These are phyloP conservation scores for Tolypocladium paradoxum DNA, from an alignment of 2,329 filamentous ascomycete species.

Conservation along the genomic window DNA sequence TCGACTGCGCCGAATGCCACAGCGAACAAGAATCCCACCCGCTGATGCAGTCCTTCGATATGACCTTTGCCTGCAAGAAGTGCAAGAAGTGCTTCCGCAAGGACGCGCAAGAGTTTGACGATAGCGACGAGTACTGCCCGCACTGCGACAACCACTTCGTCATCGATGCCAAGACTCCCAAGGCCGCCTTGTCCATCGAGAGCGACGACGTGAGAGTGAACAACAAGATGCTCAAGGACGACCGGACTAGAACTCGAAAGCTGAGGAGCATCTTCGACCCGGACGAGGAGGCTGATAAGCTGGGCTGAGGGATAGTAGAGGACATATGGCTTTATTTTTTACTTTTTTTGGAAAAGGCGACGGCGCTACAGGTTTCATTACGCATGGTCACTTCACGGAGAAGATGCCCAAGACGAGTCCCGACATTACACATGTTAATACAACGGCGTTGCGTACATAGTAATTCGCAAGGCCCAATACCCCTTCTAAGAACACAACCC, in stretches of 20 bases:
- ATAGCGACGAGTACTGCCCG: slow-evolving; percentile 96
- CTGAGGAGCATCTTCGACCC: slow-evolving; percentile 64
- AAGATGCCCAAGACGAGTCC: slow-evolving; percentile 11
- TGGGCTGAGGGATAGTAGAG: slow-evolving; percentile 47
- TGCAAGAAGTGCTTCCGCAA: slow-evolving; percentile 98
- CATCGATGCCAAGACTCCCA: slow-evolving; percentile 75
- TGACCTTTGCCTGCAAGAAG: slow-evolving; percentile 97
- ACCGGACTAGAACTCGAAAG: slow-evolving; percentile 54
- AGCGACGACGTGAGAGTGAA: slow-evolving; percentile 83
- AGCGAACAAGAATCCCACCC: slow-evolving; percentile 66
- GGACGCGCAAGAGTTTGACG: slow-evolving; percentile 83
- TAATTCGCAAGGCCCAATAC: slow-evolving; percentile 13
- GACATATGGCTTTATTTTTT: neutral
- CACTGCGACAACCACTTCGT: slow-evolving; percentile 99
- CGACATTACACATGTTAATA: slow-evolving; percentile 26
- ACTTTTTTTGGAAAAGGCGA: slow-evolving; percentile 6
- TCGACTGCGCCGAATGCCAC: slow-evolving; percentile 96
- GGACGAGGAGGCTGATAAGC: slow-evolving; percentile 59
- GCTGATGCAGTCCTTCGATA: slow-evolving; percentile 69
- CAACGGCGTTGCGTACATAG: slow-evolving; percentile 18
- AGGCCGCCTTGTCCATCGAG: slow-evolving; percentile 76
- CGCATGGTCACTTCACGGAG: slow-evolving; percentile 11
- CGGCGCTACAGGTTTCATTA: slow-evolving; percentile 18
- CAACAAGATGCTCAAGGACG: slow-evolving; percentile 85
- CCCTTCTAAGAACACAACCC: slow-evolving; percentile 12